Base-by-base conservation (phyloP, 2,329 filamentous ascomycete species). In the Ceratocystis albifundus region DNA sequence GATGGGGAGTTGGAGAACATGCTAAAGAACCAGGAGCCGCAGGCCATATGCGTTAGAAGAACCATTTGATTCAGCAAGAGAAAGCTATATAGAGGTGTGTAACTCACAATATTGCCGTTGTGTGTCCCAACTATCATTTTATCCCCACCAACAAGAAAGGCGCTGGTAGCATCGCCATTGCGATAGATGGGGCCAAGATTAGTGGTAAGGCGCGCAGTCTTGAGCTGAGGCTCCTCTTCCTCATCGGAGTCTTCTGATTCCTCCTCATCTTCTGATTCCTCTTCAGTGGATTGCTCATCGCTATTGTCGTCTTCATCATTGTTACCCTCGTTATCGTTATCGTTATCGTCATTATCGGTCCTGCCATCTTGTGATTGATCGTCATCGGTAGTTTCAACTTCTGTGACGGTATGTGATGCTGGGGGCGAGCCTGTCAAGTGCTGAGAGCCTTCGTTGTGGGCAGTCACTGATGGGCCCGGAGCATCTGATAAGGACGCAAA, bases 61-160 rank as follows among this genome's bases (percentile, higher is more conserved):
- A 1, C 17, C 15, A 0, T 10, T 10, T 6, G n/a, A 17, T 10
- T 61, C 32, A 8, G 17, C 7, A 62, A 8, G n/a, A 50, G 6
- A 17, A 41, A 20, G n/a, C 30, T 5, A 44, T 5, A n/a, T 12
- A 30, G 28, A 36, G 28, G 5, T 17, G 1, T 3, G 25, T 32
- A 46, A 30, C 88, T 80, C 81, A 95, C 90, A 72, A 97, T 93
- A 72, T 94, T 96, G 72, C 94, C 94, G 77, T 96, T 96, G 75
- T 99, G 93, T 41, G 94, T 96, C 70, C 93, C 94, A 71, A 96
- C 80, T 69, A 96, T 88, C 93, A 97, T 96, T 79, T 97, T 97
- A 79, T 99, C 93, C 64, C 93, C 93, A 50, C 89, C 89, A 62
- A 96, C 90, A 62, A 95, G 78, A 74, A 96, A 96, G 7, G 89